Base-by-base conservation (phyloP, 2,329 filamentous ascomycete genomes). In the Ceratocystiopsis brevicomis region DNA sequence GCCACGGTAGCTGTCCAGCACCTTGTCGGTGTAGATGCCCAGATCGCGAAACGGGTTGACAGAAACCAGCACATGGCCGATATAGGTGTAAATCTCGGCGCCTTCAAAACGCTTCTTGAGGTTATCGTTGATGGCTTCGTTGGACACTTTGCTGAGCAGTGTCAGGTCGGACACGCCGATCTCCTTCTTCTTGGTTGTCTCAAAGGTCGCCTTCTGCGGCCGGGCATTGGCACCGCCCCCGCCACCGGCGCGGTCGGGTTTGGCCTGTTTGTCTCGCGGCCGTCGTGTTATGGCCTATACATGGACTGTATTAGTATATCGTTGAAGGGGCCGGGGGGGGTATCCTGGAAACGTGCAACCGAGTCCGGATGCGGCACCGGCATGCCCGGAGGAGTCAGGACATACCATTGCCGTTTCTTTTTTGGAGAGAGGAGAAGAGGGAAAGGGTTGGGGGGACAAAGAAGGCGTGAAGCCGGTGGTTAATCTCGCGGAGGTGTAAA, bases 121-220 rank as follows among this genome's bases (percentile, higher is more conserved):
- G 61, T 98, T 98, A 45, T 96, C 90, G 66, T 98, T 98, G 69
- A 98, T 98, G 48, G 88, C 87, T 62, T 98, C 90, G 62, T 98
- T 96, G 52, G 87, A 94, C 51, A 98, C 92, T 63, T 96, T 96
- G 69, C 87, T 95, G 58, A 98, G 81, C 55, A 98, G 69, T 4
- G 90, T 98, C 59, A 98, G 72, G 69, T 98, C 90, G 44, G 90
- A 95, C 44, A 98, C 90, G 52, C 90, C 90, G 53, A 98, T 90
- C 63, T 98, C 87, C 73, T 94, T 96, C 78, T 96, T 98, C 73
- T 96, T 96, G 51, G 79, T 83, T 48, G 78, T 84, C 61, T 98
- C 90, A 64, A 92, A 98, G 48, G 83, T 84, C 50, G 90, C 90
- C 67, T 96, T 96, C 65, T 87, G 88, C 53, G 93, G 84, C 62